Conservation (phyloP, 306 rosid genomes). For the Spatholobus suberectus region DNA sequence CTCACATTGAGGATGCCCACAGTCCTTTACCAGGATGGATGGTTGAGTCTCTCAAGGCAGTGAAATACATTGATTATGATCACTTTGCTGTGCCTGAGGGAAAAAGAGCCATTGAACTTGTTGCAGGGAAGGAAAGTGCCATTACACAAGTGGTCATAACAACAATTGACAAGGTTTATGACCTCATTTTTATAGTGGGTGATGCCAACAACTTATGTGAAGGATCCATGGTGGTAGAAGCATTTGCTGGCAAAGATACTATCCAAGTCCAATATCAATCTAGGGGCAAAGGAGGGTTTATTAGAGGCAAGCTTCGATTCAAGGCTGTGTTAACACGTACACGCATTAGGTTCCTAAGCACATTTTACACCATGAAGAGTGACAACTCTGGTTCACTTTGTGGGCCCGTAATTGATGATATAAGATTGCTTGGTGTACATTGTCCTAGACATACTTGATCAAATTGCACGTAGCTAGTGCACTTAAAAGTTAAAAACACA, state of each 20-base stretch:
- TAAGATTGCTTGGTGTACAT: slow-evolving; percentile 58
- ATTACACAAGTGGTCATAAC: slow-evolving; percentile 60
- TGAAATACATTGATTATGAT: slow-evolving; percentile 66
- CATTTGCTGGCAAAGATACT: slow-evolving; percentile 54
- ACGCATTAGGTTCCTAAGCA: slow-evolving; percentile 54
- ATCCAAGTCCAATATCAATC: slow-evolving; percentile 54
- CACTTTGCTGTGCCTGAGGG: slow-evolving; percentile 64
- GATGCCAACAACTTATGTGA: slow-evolving; percentile 64
- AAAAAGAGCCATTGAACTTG: slow-evolving; percentile 60
- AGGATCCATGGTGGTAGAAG: slow-evolving; percentile 62
- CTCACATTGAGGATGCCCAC: slow-evolving; percentile 66
- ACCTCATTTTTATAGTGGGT: slow-evolving; percentile 57
- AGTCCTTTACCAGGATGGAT: slow-evolving; percentile 82
- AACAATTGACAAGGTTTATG: slow-evolving; percentile 46
- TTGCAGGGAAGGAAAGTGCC: slow-evolving; percentile 71
- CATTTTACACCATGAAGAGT: slow-evolving; percentile 60
- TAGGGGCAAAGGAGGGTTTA: slow-evolving; percentile 62
- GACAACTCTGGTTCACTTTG: slow-evolving; percentile 73
- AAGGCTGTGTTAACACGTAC: slow-evolving; percentile 53
- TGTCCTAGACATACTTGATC: slow-evolving; percentile 34
- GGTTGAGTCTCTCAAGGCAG: slow-evolving; percentile 74
- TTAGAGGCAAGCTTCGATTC: slow-evolving; percentile 52
- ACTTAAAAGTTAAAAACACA: background rate
- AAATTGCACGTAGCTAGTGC: background rate
- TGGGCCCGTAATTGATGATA: slow-evolving; percentile 69